Evolutionary conservation across 1,284 basidiomycete species (phyloP), one percentile per base, ranked within the genome.

Genomic region (Leccinum holopus): DNA sequence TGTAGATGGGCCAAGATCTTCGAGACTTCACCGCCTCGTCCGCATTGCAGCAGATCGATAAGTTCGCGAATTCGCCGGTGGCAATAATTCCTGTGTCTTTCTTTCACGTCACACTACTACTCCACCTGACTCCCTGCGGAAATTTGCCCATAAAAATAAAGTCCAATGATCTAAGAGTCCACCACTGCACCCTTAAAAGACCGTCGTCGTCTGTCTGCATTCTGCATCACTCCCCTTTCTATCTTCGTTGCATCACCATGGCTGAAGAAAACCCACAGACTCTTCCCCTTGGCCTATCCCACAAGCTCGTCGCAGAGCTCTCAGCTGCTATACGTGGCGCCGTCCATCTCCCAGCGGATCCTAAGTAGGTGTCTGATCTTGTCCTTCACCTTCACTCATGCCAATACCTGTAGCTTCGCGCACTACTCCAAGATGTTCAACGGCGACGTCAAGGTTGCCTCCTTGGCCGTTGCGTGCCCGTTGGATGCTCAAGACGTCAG

Each of bases 401-500:
- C 11, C 21, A 62, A 37, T 54, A 60, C 41, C 8, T 25, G 14
- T 65, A 92, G 91, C 35, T 93, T 92, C 71, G 62, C 72, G 10
- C 81, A 84, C 35, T 84, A 85, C 60, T 81, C 87, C 2, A 82
- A 77, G 59, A 84, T 92, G 61, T 94, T 93, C 80, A 94, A 94
- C 65, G 91, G 91, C 8, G 91, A 90, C 61, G 83, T 93, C 57
- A 79, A 83, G 59, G 81, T 83, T 32, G 67, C 74, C 1, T 82
- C 89, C 12, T 78, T 84, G 63, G 83, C 84, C 3, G 83, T 92
- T 18, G 85, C 82, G 1, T 87, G 86, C 61, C 91, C 92, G 1
- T 71, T 87, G 33, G 87, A 91, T 66, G 87, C 90, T 3, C 78
- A 84, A 62, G 90, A 94, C 69, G 85, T 93, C 51, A 90, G 88